Base-by-base conservation (phyloP, 345 rosid species). In the Moricandia moricandioides region DNA sequence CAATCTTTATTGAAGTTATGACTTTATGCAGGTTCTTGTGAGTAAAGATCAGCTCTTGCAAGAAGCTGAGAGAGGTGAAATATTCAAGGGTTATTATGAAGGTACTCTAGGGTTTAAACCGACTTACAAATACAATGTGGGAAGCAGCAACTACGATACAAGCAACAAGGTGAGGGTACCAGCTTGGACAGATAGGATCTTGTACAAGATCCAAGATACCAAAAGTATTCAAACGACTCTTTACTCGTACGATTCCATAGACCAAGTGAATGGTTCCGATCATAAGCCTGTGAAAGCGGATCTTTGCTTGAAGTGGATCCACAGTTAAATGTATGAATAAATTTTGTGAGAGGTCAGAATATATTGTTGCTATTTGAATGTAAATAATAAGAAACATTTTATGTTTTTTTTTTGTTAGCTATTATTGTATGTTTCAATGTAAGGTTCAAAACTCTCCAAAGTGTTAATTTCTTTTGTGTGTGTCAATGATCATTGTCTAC, bases 21-120 rank as follows among this genome's bases (percentile, higher is more conserved):
- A 16, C 34, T 61, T 35, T 16, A 17, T 57, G 62, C 81, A 90
- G 93, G 60, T 72, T 43, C 93, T 88, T 12, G 86, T 82, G 49
- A 60, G 86, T 69, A 88, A 82, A 40, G 93, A 88, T 75, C 96
- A 90, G 69, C 89, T 90, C 35, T 67, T 87, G 30, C 91, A 78
- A 74, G 93, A 90, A 73, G 96, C 96, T 4, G 87, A 76, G 66
- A 85, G 87, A 69, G 91, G 91, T 31, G 81, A 81, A 73, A 83
- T 90, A 51, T 87, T 88, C 72, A 21, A 75, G 3, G 96, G 96
- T 30, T 90, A 81, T 52, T 71, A 72, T 55, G 93, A 90, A 65
- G 93, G 93, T 14, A 79, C 83, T 8, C 67, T 86, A 58, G 74
- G 78, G 27, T 87, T 89, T 71, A 89, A 91, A 73, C 97, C 97